These are phyloP conservation scores for Arabis hirsuta DNA, from an alignment of 345 rosid genomes.

Conservation along the genomic window DNA sequence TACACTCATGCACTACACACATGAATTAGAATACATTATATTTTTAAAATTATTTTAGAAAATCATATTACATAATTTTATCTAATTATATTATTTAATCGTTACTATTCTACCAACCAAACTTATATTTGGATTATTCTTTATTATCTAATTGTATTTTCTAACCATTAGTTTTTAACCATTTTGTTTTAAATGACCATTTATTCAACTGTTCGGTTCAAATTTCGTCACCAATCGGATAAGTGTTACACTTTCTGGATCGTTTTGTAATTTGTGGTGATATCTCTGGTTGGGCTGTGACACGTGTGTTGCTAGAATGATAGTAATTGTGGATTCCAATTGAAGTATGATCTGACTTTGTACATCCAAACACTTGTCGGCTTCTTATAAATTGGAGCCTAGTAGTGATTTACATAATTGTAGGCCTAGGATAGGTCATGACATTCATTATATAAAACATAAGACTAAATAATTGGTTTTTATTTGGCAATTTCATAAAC, in stretches of 20 bases:
- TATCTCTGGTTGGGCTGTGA: neutral
- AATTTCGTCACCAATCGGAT: too few relatives aligned
- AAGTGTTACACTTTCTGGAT: slow-evolving; percentile 11
- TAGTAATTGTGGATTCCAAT: slow-evolving; percentile 2
- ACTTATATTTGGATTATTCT: too few relatives aligned
- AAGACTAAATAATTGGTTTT: neutral
- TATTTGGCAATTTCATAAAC: neutral
- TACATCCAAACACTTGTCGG: slow-evolving; percentile 26
- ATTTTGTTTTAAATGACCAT: too few relatives aligned
- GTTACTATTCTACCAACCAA: too few relatives aligned
- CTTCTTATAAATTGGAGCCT: neutral
- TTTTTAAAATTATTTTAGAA: too few relatives aligned
- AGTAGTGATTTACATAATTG: slow-evolving; percentile 5
- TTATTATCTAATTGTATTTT: too few relatives aligned
- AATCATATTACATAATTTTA: too few relatives aligned
- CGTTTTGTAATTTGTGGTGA: slow-evolving; percentile 13
- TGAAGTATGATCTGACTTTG: slow-evolving; percentile 18
- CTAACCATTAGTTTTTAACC: too few relatives aligned
- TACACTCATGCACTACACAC: too few relatives aligned
- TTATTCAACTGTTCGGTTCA: too few relatives aligned
- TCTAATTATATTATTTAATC: too few relatives aligned
- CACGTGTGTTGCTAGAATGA: slow-evolving; percentile 21
- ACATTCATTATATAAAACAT: neutral
- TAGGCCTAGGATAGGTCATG: neutral
- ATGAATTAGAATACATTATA: too few relatives aligned